Base-by-base conservation (phyloP, 805 yeast genomes). In the Komagataella pastoris region DNA sequence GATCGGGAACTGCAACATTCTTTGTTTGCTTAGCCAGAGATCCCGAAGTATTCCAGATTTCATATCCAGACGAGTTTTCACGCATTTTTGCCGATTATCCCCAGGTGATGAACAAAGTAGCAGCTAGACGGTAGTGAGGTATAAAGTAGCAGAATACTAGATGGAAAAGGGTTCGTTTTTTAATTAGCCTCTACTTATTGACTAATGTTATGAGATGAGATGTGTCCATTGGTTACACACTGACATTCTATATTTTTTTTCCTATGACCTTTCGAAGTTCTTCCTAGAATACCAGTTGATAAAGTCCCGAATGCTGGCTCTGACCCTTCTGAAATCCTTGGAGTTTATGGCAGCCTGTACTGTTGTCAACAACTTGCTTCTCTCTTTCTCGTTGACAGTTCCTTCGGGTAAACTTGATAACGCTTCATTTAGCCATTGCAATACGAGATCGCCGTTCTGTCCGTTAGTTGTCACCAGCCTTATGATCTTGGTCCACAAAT, bases 251-350 rank as follows among this genome's bases (percentile, higher is more conserved):
- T 30, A 24, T 24, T 24, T 10, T 30, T 30, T 8, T 8, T 8
- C 40, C 8, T 12, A 30, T 10, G 40, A 8, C 40, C 40, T 30
- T 14, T 63, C 60, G 24, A 87, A 76, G 58, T 87, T 85, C 63
- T 88, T 84, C 58, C 96, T 72, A 36, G 83, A 69, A 66, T 88
- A 89, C 93, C 96, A 86, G 51, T 75, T 79, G 45, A 87, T 79
- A 62, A 90, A 91, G 61, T 85, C 91, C 59, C 81, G 78, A 51
- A 90, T 69, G 47, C 85, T 75, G 3, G 80, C 71, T 59, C 96
- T 77, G 23, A 88, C 80, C 56, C 87, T 77, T 63, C 91, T 77
- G 64, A 73, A 81, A 65, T 88, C 90, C 59, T 79, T 82, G 21
- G 82, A 79, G 44, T 73, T 75, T 49, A 87, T 68, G 0, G 93